These are phyloP conservation scores for Begonia masoniana DNA, from an alignment of 306 rosid genomes.

Conservation along the genomic window DNA sequence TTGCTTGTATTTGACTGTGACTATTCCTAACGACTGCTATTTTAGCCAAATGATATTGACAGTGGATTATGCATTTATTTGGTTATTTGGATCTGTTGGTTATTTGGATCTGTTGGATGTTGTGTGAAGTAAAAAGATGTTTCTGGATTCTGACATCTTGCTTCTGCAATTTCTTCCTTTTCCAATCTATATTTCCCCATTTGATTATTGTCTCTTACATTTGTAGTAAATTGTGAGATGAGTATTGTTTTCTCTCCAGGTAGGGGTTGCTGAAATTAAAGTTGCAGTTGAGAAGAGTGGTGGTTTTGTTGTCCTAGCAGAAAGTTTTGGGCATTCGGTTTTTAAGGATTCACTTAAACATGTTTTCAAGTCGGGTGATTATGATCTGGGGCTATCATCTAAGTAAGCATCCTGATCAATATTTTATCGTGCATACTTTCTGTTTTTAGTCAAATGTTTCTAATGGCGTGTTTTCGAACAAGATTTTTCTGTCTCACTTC, in stretches of 20 bases:
- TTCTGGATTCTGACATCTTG: too few species aligned
- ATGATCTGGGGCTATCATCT: slow-evolving; percentile 85
- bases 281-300: slow-evolving; percentile 90
- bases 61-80: slow-evolving; percentile 1
- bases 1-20: too few species aligned
- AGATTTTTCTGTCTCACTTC: too few species aligned
- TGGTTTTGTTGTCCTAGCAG: slow-evolving; percentile 92
- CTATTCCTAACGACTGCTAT: too few species aligned
- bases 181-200: too few species aligned
- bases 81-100: neutral
- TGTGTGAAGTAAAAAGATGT: too few species aligned
- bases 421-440: too few species aligned
- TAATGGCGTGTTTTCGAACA: too few species aligned
- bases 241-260: slow-evolving; percentile 26
- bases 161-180: too few species aligned
- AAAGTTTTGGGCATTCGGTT: slow-evolving; percentile 91
- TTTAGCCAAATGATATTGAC: neutral
- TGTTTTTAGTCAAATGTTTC: too few species aligned
- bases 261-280: slow-evolving; percentile 96
- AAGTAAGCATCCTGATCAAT: slow-evolving; percentile 35
- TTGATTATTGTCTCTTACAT: too few species aligned
- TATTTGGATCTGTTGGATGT: neutral
- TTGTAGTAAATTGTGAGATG: too few species aligned
- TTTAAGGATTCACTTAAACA: slow-evolving; percentile 81
- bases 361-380: slow-evolving; percentile 59